Evolutionary conservation across 1,139 yeast genomes (phyloP).

Genomic region (Hanseniaspora sp.): DNA sequence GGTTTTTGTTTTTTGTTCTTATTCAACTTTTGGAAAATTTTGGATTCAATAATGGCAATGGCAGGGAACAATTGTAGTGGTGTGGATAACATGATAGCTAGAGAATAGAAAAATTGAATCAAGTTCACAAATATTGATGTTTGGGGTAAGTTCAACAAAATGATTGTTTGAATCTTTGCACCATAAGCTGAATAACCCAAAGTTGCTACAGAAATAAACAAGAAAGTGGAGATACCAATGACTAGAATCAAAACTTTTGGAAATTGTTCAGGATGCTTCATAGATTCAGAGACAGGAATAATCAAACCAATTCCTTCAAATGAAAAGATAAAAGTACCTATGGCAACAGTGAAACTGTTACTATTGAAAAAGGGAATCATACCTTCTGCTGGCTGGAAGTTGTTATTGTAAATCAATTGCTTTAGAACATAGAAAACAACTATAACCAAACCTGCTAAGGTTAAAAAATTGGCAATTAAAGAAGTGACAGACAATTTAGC

Average conservation of each 20-base stretch:
- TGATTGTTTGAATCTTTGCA: slow-evolving; percentile 52
- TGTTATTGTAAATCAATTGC: slow-evolving; percentile 24
- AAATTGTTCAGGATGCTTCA: slow-evolving; percentile 61
- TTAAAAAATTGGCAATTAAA: slow-evolving; percentile 54
- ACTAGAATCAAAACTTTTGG: slow-evolving; percentile 53
- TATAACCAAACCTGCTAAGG: slow-evolving; percentile 51
- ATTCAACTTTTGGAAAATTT: slow-evolving; percentile 36
- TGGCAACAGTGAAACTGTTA: slow-evolving; percentile 58
- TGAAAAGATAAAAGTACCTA: slow-evolving; percentile 73
- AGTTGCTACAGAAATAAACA: slow-evolving; percentile 53
- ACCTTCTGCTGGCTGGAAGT: slow-evolving; percentile 26
- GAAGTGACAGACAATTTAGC: slow-evolving; percentile 61
- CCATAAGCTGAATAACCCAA: slow-evolving; percentile 66
- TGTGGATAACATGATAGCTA: slow-evolving; percentile 63
- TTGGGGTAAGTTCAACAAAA: slow-evolving; percentile 62
- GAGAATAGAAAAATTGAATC: slow-evolving; percentile 55
- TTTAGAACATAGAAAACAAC: slow-evolving; percentile 47
- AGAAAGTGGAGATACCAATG: slow-evolving; percentile 45
- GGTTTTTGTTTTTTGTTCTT: slow-evolving; percentile 26
- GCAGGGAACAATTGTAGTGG: slow-evolving; percentile 73
- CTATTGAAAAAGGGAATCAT: slow-evolving; percentile 40
- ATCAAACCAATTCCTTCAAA: slow-evolving; percentile 74
- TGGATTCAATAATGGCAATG: slow-evolving; percentile 55
- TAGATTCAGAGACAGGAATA: slow-evolving; percentile 65
- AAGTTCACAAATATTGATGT: slow-evolving; percentile 48